A percentile compares a stretch with the other conserved stretches of the same genome.
These are phyloP conservation scores for Venustampulla echinocandica DNA, from an alignment of 495 filamentous ascomycete genomes.

Conservation along the genomic window DNA sequence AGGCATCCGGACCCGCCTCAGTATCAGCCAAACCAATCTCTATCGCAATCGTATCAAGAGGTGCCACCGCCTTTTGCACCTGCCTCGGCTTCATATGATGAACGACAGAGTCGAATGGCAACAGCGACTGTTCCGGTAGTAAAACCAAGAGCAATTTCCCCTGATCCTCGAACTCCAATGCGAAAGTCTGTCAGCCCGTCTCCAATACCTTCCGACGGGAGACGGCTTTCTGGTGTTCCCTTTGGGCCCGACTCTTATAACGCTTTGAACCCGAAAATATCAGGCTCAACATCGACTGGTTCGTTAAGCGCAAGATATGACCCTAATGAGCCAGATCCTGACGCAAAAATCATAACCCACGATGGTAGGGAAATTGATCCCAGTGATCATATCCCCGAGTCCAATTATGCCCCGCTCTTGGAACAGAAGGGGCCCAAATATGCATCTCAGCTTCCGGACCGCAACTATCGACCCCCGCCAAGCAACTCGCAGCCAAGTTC, in stretches of 20 bases:
- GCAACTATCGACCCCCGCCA: conserved; percentile 35
- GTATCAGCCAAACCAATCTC: conserved; percentile 12
- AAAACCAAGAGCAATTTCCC: conserved; percentile 47
- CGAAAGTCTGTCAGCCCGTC: conserved; percentile 74
- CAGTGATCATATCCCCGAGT: conserved; percentile 83
- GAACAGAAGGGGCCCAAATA: conserved; percentile 58
- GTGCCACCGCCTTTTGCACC: conserved; percentile 12
- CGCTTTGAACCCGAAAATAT: conserved; percentile 53
- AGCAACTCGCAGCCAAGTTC: conserved; percentile 36
- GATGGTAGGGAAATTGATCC: conserved; percentile 86
- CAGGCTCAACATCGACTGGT: conserved; percentile 22
- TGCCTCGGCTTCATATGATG: conserved; percentile 15
- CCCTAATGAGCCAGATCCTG: conserved; percentile 26
- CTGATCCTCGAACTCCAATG: conserved; percentile 51
- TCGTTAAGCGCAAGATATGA: conserved; percentile 22
- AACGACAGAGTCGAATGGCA: conserved; percentile 15
- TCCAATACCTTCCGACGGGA: conserved; percentile 44
- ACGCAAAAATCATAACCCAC: conserved; percentile 64
- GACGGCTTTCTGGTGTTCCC: conserved; percentile 55
- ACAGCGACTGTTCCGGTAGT: conserved; percentile 20
- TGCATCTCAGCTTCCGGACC: conserved; percentile 37
- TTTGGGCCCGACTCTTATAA: conserved; percentile 89
- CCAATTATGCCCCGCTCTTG: conserved; percentile 90
- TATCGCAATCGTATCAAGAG: conserved; percentile 15
- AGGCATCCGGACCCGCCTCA: conserved; percentile 14